Evolutionary conservation across 805 yeast genomes (phyloP).

Genomic region (Monosporozyma servazzii): DNA sequence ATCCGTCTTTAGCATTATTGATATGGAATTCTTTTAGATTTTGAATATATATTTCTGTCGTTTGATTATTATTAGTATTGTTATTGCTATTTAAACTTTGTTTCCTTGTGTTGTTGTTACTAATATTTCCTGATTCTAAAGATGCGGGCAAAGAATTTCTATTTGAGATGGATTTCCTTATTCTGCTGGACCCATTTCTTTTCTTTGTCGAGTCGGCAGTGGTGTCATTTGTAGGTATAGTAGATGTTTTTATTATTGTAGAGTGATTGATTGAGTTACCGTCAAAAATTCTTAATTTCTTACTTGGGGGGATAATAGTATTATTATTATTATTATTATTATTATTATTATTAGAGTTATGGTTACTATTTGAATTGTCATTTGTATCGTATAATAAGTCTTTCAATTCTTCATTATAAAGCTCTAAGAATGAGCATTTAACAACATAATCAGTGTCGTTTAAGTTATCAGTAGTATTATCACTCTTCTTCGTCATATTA

Average conservation of each 20-base stretch:
- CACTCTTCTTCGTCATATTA: not conserved
- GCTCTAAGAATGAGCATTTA: conserved; percentile 71
- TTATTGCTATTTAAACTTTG: conserved; percentile 12
- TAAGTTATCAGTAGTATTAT: not conserved
- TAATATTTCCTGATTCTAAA: not conserved
- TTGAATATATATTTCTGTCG: conserved; percentile 42
- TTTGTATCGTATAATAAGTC: conserved; percentile 45
- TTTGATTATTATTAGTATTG: conserved; percentile 10
- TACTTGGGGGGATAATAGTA: conserved; percentile 19
- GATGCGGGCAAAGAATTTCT: conserved; percentile 3
- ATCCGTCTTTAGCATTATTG: conserved; percentile 46
- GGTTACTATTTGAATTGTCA: not conserved
- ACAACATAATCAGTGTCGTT: conserved; percentile 45
- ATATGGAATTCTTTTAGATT: conserved; percentile 56
- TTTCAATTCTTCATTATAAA: conserved; percentile 77
- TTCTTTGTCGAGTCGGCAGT: not conserved
- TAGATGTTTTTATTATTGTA: conserved; percentile 12
- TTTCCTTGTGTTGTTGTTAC: conserved; percentile 3
- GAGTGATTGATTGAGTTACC: conserved; percentile 11
- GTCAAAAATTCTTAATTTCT: conserved; percentile 47
- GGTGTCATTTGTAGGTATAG: conserved; percentile 12
- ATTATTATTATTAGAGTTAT: too few relatives aligned
- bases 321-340: conserved; percentile 1
- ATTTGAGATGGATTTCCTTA: not conserved
- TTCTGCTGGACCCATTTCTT: not conserved